Base-by-base conservation (phyloP, 768 basidiomycete genomes). In the Cystobasidium onofrii region DNA sequence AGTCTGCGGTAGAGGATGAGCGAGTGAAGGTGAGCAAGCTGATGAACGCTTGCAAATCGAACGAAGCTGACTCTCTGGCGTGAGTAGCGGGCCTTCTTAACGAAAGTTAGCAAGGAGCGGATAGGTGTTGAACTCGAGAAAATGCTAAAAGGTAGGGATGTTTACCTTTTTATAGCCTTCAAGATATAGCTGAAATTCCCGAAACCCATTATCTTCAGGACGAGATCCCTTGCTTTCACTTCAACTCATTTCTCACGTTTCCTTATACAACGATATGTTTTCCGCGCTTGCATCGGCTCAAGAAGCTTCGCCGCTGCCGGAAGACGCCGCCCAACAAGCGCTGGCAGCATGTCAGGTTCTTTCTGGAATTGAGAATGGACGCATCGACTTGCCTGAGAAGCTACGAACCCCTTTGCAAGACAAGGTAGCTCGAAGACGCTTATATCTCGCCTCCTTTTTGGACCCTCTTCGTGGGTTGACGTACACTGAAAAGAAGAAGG, bases 101-200 rank as follows among this genome's bases (percentile, higher is more conserved):
- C 83, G 0, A 96, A 97, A 80, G 90, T 99, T 57, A 89, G 89
- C 39, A 86, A 91, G 64, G 96, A 98, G 82, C 86, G 96, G 20
- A 87, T 93, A 4, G 94, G 94, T 0, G 90, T 90, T 75, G 96
- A 99, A 81, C 78, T 98, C 17, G 86, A 89, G 75, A 99, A 98
- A 81, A 98, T 97, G 90, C 85, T 98, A 80, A 88, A 88, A 83
- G 89, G 95, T 89, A 29, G 13, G 66, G 18, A 12, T 20, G 46
- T n/a, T n/a, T n/a, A n/a, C n/a, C n/a, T n/a, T n/a, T n/a, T n/a
- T n/a, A n/a, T n/a, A n/a, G n/a, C n/a, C n/a, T n/a, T n/a, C n/a
- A n/a, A n/a, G n/a, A n/a, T n/a, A n/a, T n/a, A n/a, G n/a, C n/a
- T n/a, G n/a, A n/a, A n/a, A n/a, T n/a, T n/a, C n/a, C n/a, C n/a